Percentiles rank a stretch among this genome's conserved stretches.
These are phyloP conservation scores for Phaeotremella fagi DNA, from an alignment of 768 basidiomycete genomes.

Conservation along the genomic window DNA sequence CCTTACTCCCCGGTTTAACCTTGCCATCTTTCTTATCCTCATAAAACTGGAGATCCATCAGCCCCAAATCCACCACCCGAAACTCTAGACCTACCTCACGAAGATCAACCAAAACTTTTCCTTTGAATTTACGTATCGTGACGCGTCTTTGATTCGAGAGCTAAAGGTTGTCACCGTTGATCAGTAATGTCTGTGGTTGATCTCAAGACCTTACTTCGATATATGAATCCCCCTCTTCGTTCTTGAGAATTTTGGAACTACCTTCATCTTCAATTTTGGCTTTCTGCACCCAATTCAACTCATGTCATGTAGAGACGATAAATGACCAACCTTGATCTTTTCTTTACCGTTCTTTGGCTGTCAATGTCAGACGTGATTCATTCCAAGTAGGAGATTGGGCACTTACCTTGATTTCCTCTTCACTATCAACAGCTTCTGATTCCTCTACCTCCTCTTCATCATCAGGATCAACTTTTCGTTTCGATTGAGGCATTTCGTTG, in stretches of 20 bases:
- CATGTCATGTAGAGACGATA: neutral
- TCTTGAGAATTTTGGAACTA: constrained; percentile 6
- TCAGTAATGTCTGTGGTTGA: neutral
- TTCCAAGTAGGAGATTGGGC: neutral
- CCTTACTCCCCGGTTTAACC: constrained; percentile 43
- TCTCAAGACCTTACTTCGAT: constrained; percentile 14
- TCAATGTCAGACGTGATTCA: neutral
- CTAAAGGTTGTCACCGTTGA: constrained; percentile 5
- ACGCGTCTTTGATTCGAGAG: constrained; percentile 33
- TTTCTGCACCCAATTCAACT: neutral
- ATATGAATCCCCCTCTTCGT: constrained; percentile 20
- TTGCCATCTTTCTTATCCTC: constrained; percentile 42
- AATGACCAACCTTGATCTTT: neutral
- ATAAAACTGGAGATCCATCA: constrained; percentile 30
- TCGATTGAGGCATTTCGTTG: no score
- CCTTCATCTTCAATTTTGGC: neutral
- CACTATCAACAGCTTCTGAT: constrained; percentile 7
- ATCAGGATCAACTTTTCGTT: neutral
- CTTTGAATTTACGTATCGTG: constrained; percentile 40
- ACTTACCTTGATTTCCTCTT: constrained; percentile 3
- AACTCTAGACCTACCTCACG: constrained; percentile 32
- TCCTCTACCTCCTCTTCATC: neutral
- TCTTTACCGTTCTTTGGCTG: neutral
- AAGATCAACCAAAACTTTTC: constrained; percentile 40
- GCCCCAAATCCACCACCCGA: neutral